Percentiles rank a stretch among this genome's conserved stretches.
These are phyloP conservation scores for Pseudocercospora fuligena DNA, from an alignment of 2,329 filamentous ascomycete species.

Conservation along the genomic window DNA sequence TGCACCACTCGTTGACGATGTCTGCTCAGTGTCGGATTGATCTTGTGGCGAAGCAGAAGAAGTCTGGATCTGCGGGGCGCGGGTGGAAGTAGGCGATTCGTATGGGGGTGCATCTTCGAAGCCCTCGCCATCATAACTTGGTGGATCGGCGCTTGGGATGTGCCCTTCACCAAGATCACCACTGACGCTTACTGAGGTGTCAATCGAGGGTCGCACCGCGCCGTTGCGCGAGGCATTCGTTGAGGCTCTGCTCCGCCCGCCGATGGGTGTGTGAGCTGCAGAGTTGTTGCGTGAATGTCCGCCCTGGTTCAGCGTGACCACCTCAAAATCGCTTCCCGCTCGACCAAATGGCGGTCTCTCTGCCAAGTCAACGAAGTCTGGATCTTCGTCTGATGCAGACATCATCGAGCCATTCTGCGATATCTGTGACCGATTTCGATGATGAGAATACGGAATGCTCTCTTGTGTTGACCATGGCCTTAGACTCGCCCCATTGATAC, in stretches of 20 bases:
- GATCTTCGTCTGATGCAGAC: constrained; percentile 45
- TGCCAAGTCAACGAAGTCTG: constrained; percentile 32
- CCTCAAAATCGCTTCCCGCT: constrained; percentile 48
- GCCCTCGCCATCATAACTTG: constrained; percentile 41
- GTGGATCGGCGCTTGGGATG: constrained; percentile 41
- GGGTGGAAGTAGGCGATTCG: constrained; percentile 45
- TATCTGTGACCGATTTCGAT: constrained; percentile 47
- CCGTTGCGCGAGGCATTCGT: constrained; percentile 26
- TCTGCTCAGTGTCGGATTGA: constrained; percentile 6
- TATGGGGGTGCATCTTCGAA: constrained; percentile 57
- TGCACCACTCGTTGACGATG: constrained; percentile 25
- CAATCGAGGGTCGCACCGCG: constrained; percentile 33
- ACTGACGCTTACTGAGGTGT: constrained; percentile 28
- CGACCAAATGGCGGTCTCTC: constrained; percentile 39
- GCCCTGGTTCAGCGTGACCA: constrained; percentile 46
- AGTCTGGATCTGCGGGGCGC: constrained; percentile 22
- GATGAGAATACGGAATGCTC: constrained; percentile 38
- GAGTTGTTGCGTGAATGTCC: constrained; percentile 41
- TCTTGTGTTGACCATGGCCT: constrained; percentile 37
- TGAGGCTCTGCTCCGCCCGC: constrained; percentile 37
- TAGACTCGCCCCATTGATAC: constrained; percentile 52
- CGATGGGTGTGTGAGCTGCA: constrained; percentile 22
- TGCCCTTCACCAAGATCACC: constrained; percentile 38
- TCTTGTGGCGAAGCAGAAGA: constrained; percentile 15
- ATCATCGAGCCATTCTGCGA: constrained; percentile 48